Evolutionary conservation across 257 asterid species (phyloP).

Genomic region (Rubia yunnanensis): DNA sequence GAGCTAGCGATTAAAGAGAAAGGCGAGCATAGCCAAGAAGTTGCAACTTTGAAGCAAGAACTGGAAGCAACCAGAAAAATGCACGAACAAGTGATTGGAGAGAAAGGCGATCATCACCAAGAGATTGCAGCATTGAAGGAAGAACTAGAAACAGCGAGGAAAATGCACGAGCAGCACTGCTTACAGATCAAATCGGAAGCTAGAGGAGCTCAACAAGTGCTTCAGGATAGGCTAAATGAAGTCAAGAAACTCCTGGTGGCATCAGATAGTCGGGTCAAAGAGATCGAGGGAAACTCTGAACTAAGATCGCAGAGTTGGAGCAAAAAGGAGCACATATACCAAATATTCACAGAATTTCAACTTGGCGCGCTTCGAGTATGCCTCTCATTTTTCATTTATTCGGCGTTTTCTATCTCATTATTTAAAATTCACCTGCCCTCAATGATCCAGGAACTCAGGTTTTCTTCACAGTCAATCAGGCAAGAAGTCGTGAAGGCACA

Average conservation of each 20-base stretch:
- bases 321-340: conserved; percentile 55
- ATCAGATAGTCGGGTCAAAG: conserved; percentile 36
- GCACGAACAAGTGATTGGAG: neutral
- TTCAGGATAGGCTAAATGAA: conserved; percentile 48
- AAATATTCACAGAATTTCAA: conserved; percentile 62
- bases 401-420: neutral
- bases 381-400: conserved; percentile 4
- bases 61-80: neutral
- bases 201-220: conserved; percentile 38
- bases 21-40: conserved; percentile 24
- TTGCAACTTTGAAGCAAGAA: neutral
- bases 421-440: neutral
- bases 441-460: conserved; percentile 48
- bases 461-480: conserved; percentile 65
- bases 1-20: conserved; percentile 14
- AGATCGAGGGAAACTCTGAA: conserved; percentile 45
- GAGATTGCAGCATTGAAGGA: conserved; percentile 17
- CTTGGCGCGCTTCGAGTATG: conserved; percentile 83
- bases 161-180: conserved; percentile 26
- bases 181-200: conserved; percentile 31
- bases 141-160: conserved; percentile 32
- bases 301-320: conserved; percentile 44
- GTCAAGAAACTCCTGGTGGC: conserved; percentile 28
- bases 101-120: neutral
- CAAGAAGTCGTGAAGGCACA: conserved; percentile 65